Conservation (phyloP, 148 eudicot genomes). For the Vaccinium darrowii region DNA sequence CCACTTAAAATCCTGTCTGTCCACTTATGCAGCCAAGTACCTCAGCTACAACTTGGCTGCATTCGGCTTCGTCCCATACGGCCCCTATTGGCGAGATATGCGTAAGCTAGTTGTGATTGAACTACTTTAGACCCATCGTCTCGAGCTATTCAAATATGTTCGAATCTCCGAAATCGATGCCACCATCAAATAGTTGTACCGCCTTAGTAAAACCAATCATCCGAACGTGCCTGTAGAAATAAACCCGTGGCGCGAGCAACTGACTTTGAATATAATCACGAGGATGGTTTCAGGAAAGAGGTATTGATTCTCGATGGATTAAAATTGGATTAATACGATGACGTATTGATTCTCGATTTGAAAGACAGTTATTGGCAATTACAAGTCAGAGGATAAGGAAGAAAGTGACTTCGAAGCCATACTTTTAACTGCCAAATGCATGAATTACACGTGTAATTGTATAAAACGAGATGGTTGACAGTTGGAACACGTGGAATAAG, state of each 20-base stretch:
- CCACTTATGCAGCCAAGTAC: not conserved
- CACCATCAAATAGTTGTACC: not conserved
- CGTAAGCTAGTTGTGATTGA: not conserved
- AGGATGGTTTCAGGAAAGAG: not conserved
- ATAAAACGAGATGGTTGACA: too few species aligned
- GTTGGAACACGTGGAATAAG: too few species aligned
- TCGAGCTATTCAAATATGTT: not conserved
- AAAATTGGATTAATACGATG: too few species aligned
- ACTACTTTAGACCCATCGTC: slow-evolving; percentile 3
- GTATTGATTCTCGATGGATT: too few species aligned
- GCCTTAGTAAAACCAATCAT: not conserved
- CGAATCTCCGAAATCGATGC: not conserved
- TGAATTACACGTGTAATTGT: too few species aligned
- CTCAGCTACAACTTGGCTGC: not conserved
- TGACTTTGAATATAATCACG: not conserved
- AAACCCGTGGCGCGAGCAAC: not conserved
- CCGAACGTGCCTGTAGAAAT: not conserved
- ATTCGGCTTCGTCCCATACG: not conserved
- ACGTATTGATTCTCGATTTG: too few species aligned
- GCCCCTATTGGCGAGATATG: slow-evolving; percentile 10
- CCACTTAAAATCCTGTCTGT: not conserved
- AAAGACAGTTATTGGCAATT: too few species aligned
- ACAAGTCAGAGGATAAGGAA: too few species aligned
- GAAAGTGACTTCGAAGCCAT: too few species aligned
- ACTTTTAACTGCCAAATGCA: too few species aligned